These are phyloP conservation scores for Clarireedia homoeocarpa DNA, from an alignment of 2,329 filamentous ascomycete genomes.

Conservation along the genomic window DNA sequence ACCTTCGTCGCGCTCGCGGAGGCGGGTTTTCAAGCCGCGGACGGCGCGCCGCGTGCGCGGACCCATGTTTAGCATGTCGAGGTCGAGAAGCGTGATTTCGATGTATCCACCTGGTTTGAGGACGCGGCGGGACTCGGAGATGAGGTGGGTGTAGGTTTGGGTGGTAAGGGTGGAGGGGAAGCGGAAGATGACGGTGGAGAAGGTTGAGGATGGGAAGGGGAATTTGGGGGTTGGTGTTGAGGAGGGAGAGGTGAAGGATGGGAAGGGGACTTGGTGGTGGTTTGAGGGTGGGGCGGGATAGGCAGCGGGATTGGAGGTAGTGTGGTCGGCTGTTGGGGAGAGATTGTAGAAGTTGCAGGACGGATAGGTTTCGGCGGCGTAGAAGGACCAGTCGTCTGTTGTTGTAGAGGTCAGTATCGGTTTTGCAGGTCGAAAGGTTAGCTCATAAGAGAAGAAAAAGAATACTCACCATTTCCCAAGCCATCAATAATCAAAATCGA, in stretches of 20 bases:
- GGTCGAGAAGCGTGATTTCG: constrained; percentile 70
- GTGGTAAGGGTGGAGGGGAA: constrained; percentile 67
- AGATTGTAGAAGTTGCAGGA: constrained; percentile 70
- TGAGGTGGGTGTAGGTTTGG: constrained; percentile 58
- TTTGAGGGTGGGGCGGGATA: constrained; percentile 56
- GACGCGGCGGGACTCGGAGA: constrained; percentile 70
- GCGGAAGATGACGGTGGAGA: constrained; percentile 67
- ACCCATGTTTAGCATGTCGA: constrained; percentile 79
- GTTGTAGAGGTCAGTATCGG: constrained; percentile 10
- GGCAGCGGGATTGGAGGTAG: constrained; percentile 37
- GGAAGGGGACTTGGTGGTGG: constrained; percentile 66
- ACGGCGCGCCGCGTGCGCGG: constrained; percentile 60
- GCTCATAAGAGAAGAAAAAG: not conserved
- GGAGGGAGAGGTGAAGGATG: constrained; percentile 6
- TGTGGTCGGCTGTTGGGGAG: constrained; percentile 43
- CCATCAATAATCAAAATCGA: constrained; percentile 74
- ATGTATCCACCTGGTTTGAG: constrained; percentile 71
- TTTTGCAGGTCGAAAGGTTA: not conserved
- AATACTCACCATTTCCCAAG: constrained; percentile 55
- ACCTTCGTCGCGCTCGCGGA: constrained; percentile 52
- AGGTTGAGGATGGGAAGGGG: constrained; percentile 69
- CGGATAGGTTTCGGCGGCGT: constrained; percentile 73
- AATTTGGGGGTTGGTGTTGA: constrained; percentile 50
- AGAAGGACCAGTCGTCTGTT: constrained; percentile 74
- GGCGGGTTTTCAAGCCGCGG: constrained; percentile 62